These are phyloP conservation scores for Pisolithus microcarpus DNA, from an alignment of 768 basidiomycete species.

Conservation along the genomic window DNA sequence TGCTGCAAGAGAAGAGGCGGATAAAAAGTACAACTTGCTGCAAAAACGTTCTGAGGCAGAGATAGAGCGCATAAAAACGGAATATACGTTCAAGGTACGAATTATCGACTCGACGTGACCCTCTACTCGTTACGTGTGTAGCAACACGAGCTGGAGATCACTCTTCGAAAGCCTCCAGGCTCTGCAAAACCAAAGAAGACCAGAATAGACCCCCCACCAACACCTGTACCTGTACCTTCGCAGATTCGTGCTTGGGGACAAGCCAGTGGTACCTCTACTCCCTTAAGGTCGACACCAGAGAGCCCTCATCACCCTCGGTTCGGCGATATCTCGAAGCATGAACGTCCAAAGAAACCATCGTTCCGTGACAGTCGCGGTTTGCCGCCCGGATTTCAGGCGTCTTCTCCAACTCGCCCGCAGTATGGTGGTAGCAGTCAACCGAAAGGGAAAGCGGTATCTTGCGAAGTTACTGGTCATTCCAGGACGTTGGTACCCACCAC, in stretches of 20 bases:
- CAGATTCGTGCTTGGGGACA: constrained; percentile 34
- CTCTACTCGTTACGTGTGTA: constrained; percentile 22
- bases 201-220: constrained; percentile 31
- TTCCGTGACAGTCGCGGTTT: constrained; percentile 12
- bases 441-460: constrained; percentile 8
- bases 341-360: constrained; percentile 12
- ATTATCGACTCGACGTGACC: constrained; percentile 1
- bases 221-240: constrained; percentile 33
- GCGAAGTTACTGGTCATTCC: constrained; percentile 4
- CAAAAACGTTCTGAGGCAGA: constrained; percentile 62
- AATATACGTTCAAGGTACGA: constrained; percentile 61
- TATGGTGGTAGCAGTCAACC: constrained; percentile 9
- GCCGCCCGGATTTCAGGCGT: constrained; percentile 22
- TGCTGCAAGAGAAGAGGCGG: constrained; percentile 53
- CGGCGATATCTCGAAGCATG: constrained; percentile 20
- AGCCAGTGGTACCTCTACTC: constrained; percentile 16
- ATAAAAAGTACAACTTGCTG: constrained; percentile 45
- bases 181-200: constrained; percentile 39
- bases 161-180: constrained; percentile 42
- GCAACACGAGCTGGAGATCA: constrained; percentile 65
- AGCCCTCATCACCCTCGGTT: constrained; percentile 35
- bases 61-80: constrained; percentile 62
- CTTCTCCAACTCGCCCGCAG: constrained; percentile 14
- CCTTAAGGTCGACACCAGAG: constrained; percentile 25
- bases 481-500: not conserved